Evolutionary conservation across 164 flowering plant genomes (phyloP).

Genomic region (Litsea cubeba): DNA sequence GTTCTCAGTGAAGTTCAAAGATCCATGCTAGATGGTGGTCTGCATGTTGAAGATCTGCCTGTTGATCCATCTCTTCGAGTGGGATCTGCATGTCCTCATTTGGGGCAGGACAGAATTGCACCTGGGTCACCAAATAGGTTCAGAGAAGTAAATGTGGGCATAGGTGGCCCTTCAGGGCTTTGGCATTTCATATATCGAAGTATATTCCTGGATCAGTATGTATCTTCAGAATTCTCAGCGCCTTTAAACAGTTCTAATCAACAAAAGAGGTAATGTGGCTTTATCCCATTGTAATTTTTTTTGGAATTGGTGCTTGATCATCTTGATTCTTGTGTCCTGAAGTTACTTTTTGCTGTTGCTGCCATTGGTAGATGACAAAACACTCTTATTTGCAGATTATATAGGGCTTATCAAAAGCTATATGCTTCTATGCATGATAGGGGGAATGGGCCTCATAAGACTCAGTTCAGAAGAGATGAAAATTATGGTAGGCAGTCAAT

Average conservation of each 20-base stretch:
- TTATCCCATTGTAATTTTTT: conserved; percentile 5
- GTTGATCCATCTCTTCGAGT: conserved; percentile 49
- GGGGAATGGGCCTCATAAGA: conserved; percentile 79
- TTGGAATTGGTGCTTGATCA: not conserved
- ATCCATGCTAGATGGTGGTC: conserved; percentile 84
- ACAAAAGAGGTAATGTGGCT: conserved; percentile 64
- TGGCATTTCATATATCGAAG: conserved; percentile 99
- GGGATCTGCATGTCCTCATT: conserved; percentile 50
- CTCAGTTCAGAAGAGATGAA: conserved; percentile 96
- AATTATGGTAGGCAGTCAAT: conserved; percentile 57
- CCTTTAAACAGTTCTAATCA: conserved; percentile 60
- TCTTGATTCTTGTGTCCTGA: not conserved
- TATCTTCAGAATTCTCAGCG: conserved; percentile 91
- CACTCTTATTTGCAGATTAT: conserved; percentile 52
- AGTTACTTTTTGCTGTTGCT: conserved; percentile 1
- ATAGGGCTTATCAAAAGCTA: conserved; percentile 89
- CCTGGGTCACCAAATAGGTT: conserved; percentile 43
- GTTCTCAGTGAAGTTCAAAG: conserved; percentile 92
- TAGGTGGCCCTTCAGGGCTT: conserved; percentile 93
- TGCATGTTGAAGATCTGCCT: conserved; percentile 90
- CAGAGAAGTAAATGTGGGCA: conserved; percentile 36
- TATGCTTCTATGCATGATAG: conserved; percentile 88
- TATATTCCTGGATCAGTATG: conserved; percentile 85
- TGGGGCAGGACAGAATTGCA: conserved; percentile 44
- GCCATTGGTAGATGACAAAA: conserved; percentile 3